These are phyloP conservation scores for Hordeum pubiflorum DNA, from an alignment of 202 grass and related monocot species.

Conservation along the genomic window DNA sequence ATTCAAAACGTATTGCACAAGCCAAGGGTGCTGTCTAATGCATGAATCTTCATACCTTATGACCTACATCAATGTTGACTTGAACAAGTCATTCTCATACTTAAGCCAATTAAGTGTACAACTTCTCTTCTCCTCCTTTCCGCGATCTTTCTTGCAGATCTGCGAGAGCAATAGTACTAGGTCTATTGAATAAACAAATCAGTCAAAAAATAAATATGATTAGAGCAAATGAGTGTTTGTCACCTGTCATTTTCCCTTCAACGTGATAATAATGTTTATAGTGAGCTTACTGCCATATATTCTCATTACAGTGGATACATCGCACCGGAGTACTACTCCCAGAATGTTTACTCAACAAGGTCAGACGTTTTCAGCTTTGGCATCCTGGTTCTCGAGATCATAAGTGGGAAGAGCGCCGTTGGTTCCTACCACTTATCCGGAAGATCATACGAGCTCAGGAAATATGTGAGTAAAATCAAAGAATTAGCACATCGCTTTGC, in stretches of 20 bases:
- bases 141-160: not conserved
- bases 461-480: slow-evolving; percentile 1
- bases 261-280: no score
- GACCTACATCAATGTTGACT: not conserved
- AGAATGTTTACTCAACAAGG: slow-evolving; percentile 9
- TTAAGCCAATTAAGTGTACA: not conserved
- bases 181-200: not conserved
- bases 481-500: not conserved
- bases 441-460: slow-evolving; percentile 16
- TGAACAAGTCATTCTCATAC: not conserved
- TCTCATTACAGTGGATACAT: slow-evolving; percentile 10
- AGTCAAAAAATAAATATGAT: no score
- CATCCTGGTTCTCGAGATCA: slow-evolving; percentile 9
- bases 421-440: not conserved
- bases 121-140: not conserved
- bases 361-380: slow-evolving; percentile 9
- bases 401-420: not conserved
- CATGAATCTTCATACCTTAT: no score
- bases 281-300: not conserved
- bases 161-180: not conserved
- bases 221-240: no score
- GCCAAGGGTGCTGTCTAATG: not conserved
- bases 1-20: not conserved
- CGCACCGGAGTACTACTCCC: not conserved
- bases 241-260: no score